Base-by-base conservation (phyloP, 2,329 filamentous ascomycete species). In the Diaporthe vaccinii region DNA sequence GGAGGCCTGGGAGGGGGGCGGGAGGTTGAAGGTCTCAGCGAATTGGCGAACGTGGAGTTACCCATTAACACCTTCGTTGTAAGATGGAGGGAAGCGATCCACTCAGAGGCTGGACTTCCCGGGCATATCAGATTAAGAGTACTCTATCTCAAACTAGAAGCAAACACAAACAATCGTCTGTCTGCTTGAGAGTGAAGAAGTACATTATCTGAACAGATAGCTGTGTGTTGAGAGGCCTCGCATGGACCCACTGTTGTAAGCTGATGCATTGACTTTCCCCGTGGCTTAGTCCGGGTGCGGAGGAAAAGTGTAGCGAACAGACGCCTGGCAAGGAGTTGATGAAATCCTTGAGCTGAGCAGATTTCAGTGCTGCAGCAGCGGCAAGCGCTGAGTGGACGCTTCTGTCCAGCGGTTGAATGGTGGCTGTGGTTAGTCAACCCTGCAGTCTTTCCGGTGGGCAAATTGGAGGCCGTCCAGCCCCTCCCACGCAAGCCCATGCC, bases 381-480 rank as follows among this genome's bases (percentile, higher is more conserved):
- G 39, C 28, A 51, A 20, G 22, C 39, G 17, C 20, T 20, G 28
- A 67, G 12, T 15, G 12, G 12, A 36, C 15, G 62, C 44, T 51
- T 17, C 5, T 17, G 12, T 51, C 62, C 62, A 67, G 62, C 62
- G 34, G 44, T 10, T 17, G 62, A 5, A 51, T 36, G 44, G 62
- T 67, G 62, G 62, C 62, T 67, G 44, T 36, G 62, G 62, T 34
- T 4, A n/a, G 15, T 51, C 15, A 67, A 67, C 62, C 62, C 44
- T 67, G 62, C 62, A 67, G 61, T 31, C 44, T 67, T 25, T 34
- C 10, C 10, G 31, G 28, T n/a, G 44, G 62, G 62, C 44, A 67
- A 36, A 51, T 65, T 36, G 62, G 62, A 67, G 62, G 44, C 62
- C 44, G 61, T 49, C 41, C 61, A 44, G 9, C 28, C 39, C 58